A percentile compares a stretch with the other conserved stretches of the same genome.
phyloP scores from a whole-genome alignment of 1,284 basidiomycete genomes.

The Moesziomyces antarcticus region DNA sequence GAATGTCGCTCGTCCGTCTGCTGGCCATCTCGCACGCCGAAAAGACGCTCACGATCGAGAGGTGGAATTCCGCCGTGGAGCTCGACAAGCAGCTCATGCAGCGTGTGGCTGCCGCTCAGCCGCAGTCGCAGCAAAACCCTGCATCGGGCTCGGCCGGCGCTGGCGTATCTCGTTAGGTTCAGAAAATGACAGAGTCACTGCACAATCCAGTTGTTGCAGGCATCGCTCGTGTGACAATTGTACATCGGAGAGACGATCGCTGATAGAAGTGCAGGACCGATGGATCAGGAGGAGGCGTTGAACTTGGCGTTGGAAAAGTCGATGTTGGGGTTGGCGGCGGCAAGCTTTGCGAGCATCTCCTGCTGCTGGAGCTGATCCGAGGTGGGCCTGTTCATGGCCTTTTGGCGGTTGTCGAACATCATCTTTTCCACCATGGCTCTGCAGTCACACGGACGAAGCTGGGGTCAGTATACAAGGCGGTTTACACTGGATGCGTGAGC shows the following conservation, averaged over 20 bases:
- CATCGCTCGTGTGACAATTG: too few species aligned
- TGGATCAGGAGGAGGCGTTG: slow-evolving; percentile 31
- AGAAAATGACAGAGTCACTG: too few species aligned
- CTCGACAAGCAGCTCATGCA: slow-evolving; percentile 32
- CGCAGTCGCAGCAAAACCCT: slow-evolving; percentile 11
- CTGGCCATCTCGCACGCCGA: slow-evolving; percentile 49
- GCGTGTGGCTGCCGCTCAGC: slow-evolving; percentile 16
- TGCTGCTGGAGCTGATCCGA: slow-evolving; percentile 65
- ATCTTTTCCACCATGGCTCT: slow-evolving; percentile 99
- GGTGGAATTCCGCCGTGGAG: slow-evolving; percentile 45
- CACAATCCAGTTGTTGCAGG: too few species aligned
- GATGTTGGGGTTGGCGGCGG: slow-evolving; percentile 43
- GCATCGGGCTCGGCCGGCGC: slow-evolving; percentile 2
- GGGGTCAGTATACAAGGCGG: not conserved
- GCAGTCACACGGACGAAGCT: not conserved
- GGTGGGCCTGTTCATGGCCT: slow-evolving; percentile 88
- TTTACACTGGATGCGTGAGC: slow-evolving; percentile 1
- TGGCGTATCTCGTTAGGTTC: slow-evolving; percentile 16
- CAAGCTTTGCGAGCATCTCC: slow-evolving; percentile 51
- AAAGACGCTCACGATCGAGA: slow-evolving; percentile 33
- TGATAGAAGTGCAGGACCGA: too few species aligned
- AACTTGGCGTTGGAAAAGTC: slow-evolving; percentile 53
- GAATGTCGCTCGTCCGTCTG: slow-evolving; percentile 53
- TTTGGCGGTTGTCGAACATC: slow-evolving; percentile 99
- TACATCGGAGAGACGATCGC: too few species aligned